These are phyloP conservation scores for Conringia planisiliqua DNA, from an alignment of 345 rosid genomes.

Conservation along the genomic window DNA sequence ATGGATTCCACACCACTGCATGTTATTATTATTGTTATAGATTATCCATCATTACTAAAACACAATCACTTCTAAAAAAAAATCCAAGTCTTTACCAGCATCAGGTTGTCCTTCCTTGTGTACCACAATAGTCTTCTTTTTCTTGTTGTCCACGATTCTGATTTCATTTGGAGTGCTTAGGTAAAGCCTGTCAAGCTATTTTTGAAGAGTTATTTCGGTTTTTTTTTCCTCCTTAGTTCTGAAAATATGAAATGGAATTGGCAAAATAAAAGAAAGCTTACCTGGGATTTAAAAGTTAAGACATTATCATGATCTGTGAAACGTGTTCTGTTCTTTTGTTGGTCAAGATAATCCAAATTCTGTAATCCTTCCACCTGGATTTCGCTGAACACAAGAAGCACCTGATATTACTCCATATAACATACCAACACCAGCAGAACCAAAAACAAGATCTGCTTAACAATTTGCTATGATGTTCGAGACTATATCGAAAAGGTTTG, in stretches of 20 bases:
- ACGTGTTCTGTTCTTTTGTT: constrained; percentile 66
- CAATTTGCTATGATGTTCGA: background rate
- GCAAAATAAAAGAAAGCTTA: constrained; percentile 25
- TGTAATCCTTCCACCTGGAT: constrained; percentile 89
- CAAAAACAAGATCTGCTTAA: background rate
- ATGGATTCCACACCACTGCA: constrained; percentile 96
- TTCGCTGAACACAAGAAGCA: constrained; percentile 53
- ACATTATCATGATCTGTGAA: constrained; percentile 77
- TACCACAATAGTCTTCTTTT: constrained; percentile 84
- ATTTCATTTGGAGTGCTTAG: constrained; percentile 70
- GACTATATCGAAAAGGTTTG: background rate
- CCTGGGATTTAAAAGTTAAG: constrained; percentile 80
- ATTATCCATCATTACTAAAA: background rate
- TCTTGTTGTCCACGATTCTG: constrained; percentile 83
- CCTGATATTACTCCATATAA: background rate
- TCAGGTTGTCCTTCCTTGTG: constrained; percentile 95
- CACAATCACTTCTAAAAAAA: background rate
- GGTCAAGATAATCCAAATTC: constrained; percentile 81
- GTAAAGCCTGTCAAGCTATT: constrained; percentile 73
- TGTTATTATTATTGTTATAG: background rate
- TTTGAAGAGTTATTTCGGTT: background rate
- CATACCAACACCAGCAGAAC: background rate
- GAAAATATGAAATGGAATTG: background rate
- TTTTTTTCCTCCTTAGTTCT: background rate
- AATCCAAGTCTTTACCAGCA: constrained; percentile 59